These are phyloP conservation scores for Erodium maritimum DNA, from an alignment of 345 rosid species.

Conservation along the genomic window DNA sequence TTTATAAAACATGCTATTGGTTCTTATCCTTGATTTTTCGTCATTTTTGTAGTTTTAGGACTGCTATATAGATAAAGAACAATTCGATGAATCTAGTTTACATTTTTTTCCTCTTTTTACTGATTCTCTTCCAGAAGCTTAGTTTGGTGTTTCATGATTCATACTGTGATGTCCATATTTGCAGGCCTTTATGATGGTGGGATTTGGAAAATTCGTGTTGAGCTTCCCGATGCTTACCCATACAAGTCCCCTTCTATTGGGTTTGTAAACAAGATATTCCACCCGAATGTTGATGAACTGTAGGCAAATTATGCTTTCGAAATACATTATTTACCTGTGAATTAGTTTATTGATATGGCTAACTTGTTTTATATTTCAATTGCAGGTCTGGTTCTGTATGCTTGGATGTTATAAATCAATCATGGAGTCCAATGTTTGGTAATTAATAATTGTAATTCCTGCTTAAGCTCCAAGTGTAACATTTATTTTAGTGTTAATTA, in stretches of 20 bases:
- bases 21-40: background rate
- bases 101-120: background rate
- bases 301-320: constrained; percentile 23
- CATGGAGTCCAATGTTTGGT: constrained; percentile 87
- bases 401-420: constrained; percentile 65
- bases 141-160: background rate
- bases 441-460: constrained; percentile 8
- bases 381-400: constrained; percentile 64
- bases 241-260: constrained; percentile 69
- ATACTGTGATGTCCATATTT: constrained; percentile 2
- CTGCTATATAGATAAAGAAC: background rate
- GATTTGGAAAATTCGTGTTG: constrained; percentile 59
- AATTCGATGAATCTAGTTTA: background rate
- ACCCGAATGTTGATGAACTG: constrained; percentile 72
- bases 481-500: no score
- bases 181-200: constrained; percentile 65
- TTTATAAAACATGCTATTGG: no score
- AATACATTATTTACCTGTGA: background rate
- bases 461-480: background rate
- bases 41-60: background rate
- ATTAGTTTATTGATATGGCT: background rate
- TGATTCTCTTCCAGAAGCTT: background rate
- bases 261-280: constrained; percentile 63
- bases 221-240: constrained; percentile 74
- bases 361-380: constrained; percentile 6